Conservation (phyloP, 2,329 filamentous ascomycete genomes). For the Pestalotiopsis sp. region DNA sequence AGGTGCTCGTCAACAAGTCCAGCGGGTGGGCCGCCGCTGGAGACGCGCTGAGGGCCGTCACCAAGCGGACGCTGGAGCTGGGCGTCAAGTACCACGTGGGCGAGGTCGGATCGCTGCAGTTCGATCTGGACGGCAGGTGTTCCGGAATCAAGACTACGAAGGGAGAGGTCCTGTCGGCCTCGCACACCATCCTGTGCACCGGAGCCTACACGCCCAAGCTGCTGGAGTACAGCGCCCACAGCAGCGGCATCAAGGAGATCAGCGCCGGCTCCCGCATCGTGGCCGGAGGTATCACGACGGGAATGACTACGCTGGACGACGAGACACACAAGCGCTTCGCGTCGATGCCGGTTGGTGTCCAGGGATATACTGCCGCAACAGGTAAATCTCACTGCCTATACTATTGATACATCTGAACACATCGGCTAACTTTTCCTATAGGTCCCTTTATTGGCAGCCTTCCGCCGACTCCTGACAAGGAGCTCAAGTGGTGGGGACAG, state of each 20-base stretch:
- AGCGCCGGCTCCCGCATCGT: constrained; percentile 56
- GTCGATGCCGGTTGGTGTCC: constrained; percentile 50
- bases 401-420: constrained; percentile 16
- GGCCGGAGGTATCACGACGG: constrained; percentile 62
- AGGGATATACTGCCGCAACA: constrained; percentile 39
- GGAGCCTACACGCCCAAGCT: constrained; percentile 62
- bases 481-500: constrained; percentile 62
- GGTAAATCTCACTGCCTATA: not conserved
- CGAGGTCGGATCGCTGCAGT: constrained; percentile 49
- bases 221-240: constrained; percentile 52
- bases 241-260: constrained; percentile 48
- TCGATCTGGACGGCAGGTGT: constrained; percentile 47
- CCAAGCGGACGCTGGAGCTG: constrained; percentile 50
- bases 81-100: constrained; percentile 62
- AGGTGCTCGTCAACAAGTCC: constrained; percentile 62
- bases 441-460: constrained; percentile 59
- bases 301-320: constrained; percentile 55
- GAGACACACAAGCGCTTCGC: constrained; percentile 46
- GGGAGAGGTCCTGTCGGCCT: constrained; percentile 48
- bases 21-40: constrained; percentile 68
- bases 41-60: constrained; percentile 57
- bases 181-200: constrained; percentile 55
- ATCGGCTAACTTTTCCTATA: constrained; percentile 36
- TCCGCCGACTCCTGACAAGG: constrained; percentile 51
- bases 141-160: constrained; percentile 50